A percentile compares a stretch with the other conserved stretches of the same genome.
phyloP scores from a whole-genome alignment of 495 filamentous ascomycete genomes.

The Trichocladium uniseriatum region DNA sequence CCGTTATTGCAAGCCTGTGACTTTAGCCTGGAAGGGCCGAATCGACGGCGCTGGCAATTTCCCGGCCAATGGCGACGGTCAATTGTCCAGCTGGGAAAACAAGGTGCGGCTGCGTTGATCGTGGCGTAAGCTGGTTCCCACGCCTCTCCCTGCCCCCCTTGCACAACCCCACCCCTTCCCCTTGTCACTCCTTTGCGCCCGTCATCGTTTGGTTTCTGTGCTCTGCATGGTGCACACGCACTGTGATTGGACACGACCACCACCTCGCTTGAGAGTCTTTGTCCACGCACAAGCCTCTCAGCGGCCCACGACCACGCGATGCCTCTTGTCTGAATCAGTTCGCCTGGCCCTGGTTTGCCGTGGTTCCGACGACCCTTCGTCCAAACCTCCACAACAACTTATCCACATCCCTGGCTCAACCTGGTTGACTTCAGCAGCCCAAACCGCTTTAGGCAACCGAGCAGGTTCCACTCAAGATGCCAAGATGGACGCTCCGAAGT shows the following conservation, averaged over 20 bases:
- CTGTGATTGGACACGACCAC: slow-evolving; percentile 7
- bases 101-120: slow-evolving; percentile 34
- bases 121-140: slow-evolving; percentile 25
- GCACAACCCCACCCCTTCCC: background rate
- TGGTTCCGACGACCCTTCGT: slow-evolving; percentile 4
- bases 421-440: background rate
- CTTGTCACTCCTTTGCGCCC: background rate
- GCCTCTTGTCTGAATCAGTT: background rate
- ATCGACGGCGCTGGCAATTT: slow-evolving; percentile 24
- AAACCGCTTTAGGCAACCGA: slow-evolving; percentile 8
- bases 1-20: slow-evolving; percentile 21
- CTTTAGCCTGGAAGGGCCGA: slow-evolving; percentile 37
- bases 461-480: background rate
- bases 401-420: background rate
- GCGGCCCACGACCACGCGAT: background rate
- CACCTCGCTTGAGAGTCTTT: slow-evolving; percentile 2
- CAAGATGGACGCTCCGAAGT: slow-evolving; percentile 4
- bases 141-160: too few relatives aligned
- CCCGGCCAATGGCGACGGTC: slow-evolving; percentile 22
- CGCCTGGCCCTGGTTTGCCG: slow-evolving; percentile 11
- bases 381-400: background rate
- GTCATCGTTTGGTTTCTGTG: background rate
- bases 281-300: slow-evolving; percentile 1
- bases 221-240: slow-evolving; percentile 1
- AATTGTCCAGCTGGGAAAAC: slow-evolving; percentile 25